Evolutionary conservation across 441 rosid species (phyloP), one percentile per base, ranked within the genome.

Genomic region (Cnidoscolus chayamansa): DNA sequence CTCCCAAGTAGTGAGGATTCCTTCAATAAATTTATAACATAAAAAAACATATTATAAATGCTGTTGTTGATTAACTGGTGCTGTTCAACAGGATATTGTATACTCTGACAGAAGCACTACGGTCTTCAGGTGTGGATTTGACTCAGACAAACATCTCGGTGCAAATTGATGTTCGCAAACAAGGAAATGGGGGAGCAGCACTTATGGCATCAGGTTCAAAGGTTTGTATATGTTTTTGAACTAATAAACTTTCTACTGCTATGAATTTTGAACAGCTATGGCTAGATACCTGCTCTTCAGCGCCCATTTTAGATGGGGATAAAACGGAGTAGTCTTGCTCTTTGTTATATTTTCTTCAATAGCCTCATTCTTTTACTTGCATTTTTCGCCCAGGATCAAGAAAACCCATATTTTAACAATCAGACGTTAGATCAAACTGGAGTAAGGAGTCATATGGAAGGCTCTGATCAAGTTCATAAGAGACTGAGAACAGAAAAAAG

Each of bases 51-150:
- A 37, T 63, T 71, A 11, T 62, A 62, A 30, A 35, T 67, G 63
- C 56, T 51, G 40, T 74, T 54, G 73, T 49, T 51, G 55, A 63
- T 67, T 58, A 48, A 25, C 25, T 59, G 25, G 17, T 76, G 48
- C 15, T 71, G 49, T 80, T 72, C 40, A 58, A 72, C 89, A 93
- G 98, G 82, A 81, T 94, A 75, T 66, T 89, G 70, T 84, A 87
- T 74, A 83, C 92, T 56, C 72, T 94, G 70, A 91, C 85, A 49
- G 88, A 86, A 84, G 92, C 94, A 48, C 81, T 94, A 81, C 88
- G 81, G 72, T 86, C 82, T 11, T 86, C 94, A n/a, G 98, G 98
- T 68, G 94, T 94, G 65, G 96, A 94, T 81, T 80, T 94, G 35
- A 80, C 97, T 12, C 83, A 85, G 78, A 91, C 97, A 76, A 94